Conservation (phyloP, 176 grass and related monocot genomes). For the Aegilops speltoides region DNA sequence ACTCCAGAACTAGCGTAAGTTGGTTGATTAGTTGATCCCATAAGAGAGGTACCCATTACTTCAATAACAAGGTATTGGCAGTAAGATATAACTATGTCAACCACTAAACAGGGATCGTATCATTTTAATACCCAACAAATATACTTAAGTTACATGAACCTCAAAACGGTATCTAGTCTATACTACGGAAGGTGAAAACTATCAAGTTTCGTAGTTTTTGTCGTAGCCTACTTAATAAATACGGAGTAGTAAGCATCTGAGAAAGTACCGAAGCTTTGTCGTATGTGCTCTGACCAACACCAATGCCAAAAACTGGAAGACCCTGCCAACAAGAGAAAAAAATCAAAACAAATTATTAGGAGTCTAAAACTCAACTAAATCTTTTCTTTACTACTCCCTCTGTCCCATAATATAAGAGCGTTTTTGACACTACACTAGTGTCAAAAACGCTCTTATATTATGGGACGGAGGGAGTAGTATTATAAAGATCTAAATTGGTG, state of each 20-base stretch:
- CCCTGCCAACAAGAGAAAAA: slow-evolving; percentile 52
- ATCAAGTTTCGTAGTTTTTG: slow-evolving; percentile 4
- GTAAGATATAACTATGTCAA: slow-evolving; percentile 10
- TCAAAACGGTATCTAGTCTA: slow-evolving; percentile 17
- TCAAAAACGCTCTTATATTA: no score
- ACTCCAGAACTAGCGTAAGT: background rate
- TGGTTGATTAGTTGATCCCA: slow-evolving; percentile 8
- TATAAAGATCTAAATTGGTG: background rate
- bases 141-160: background rate
- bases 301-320: slow-evolving; percentile 89
- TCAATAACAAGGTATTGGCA: background rate
- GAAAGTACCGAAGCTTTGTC: slow-evolving; percentile 92
- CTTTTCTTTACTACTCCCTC: no score
- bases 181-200: background rate
- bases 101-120: background rate
- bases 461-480: no score
- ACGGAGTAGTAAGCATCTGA: slow-evolving; percentile 1
- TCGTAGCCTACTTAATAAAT: slow-evolving; percentile 22
- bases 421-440: no score
- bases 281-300: slow-evolving; percentile 87
- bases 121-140: background rate
- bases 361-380: background rate
- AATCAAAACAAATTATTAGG: slow-evolving; percentile 5
- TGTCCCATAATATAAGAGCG: no score
- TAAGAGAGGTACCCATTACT: background rate